These are phyloP conservation scores for Wickerhamomyces canadensis DNA, from an alignment of 805 yeast genomes.

Conservation along the genomic window DNA sequence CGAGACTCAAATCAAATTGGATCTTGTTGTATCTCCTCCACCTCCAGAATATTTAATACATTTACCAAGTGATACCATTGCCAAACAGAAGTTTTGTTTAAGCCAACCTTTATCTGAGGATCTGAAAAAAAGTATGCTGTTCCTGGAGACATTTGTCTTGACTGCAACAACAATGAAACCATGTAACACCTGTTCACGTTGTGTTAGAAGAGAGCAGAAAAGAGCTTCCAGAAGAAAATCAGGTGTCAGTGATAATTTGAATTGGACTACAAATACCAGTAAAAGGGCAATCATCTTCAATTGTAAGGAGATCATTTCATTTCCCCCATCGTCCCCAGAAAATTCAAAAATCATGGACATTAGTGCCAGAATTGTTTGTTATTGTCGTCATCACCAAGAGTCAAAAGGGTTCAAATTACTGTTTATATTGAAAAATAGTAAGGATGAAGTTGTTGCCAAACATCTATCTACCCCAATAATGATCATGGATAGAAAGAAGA, in stretches of 20 bases:
- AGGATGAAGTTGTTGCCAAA: conserved; percentile 64
- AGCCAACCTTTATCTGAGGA: conserved; percentile 37
- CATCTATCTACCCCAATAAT: conserved; percentile 68
- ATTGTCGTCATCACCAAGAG: conserved; percentile 93
- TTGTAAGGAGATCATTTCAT: conserved; percentile 78
- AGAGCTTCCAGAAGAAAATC: conserved; percentile 89
- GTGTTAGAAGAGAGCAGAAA: conserved; percentile 89
- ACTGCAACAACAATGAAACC: conserved; percentile 43
- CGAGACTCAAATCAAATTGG: conserved; percentile 88
- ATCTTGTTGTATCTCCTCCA: conserved; percentile 63
- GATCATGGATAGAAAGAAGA: conserved; percentile 89
- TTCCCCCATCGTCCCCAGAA: conserved; percentile 40
- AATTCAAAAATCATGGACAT: conserved; percentile 37
- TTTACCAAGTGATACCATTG: conserved; percentile 80
- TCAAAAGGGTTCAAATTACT: conserved; percentile 75
- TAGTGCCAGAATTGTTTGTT: conserved; percentile 82
- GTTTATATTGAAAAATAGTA: conserved; percentile 57
- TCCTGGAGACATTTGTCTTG: conserved; percentile 76
- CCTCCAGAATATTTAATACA: conserved; percentile 71
- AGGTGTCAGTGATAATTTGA: conserved; percentile 65
- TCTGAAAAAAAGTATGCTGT: conserved; percentile 49
- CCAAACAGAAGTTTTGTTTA: conserved; percentile 79
- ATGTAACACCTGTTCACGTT: conserved; percentile 82
- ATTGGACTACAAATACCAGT: conserved; percentile 70
- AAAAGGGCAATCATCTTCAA: conserved; percentile 87